Conservation (phyloP, 768 basidiomycete species). For the Pulveroboletus sp. region DNA sequence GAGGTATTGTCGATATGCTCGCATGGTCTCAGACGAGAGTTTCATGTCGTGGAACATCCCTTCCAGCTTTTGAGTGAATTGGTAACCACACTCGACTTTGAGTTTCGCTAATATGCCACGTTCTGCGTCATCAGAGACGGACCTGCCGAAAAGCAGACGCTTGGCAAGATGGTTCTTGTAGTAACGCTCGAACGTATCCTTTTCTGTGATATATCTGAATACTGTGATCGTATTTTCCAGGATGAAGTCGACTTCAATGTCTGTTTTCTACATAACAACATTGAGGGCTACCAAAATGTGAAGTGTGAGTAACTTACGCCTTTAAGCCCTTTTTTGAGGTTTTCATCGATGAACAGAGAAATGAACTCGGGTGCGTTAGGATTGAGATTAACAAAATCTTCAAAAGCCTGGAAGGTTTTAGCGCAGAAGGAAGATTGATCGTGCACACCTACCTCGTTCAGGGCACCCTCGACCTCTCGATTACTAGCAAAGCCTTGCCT, state of each 20-base stretch:
- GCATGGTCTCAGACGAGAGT: constrained; percentile 76
- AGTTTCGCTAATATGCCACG: constrained; percentile 96
- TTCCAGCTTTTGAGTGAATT: constrained; percentile 96
- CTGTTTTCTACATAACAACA: constrained; percentile 70
- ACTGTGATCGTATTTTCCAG: constrained; percentile 95
- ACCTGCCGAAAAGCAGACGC: constrained; percentile 80
- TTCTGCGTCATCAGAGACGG: constrained; percentile 96
- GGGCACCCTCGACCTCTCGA: constrained; percentile 69
- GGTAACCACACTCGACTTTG: constrained; percentile 92
- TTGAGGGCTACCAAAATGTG: not conserved
- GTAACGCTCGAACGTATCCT: constrained; percentile 96
- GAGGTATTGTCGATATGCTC: constrained; percentile 62
- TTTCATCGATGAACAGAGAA: constrained; percentile 94
- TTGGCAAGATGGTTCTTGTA: constrained; percentile 96
- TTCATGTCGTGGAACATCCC: constrained; percentile 99
- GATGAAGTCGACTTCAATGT: constrained; percentile 81
- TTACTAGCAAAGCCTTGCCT: constrained; percentile 65
- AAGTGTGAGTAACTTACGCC: constrained; percentile 59
- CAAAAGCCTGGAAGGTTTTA: constrained; percentile 67
- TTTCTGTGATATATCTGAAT: constrained; percentile 91
- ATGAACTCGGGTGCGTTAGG: constrained; percentile 89
- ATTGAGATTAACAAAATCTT: constrained; percentile 85
- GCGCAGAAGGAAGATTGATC: not conserved
- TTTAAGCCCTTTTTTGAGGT: constrained; percentile 90
- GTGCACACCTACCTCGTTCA: constrained; percentile 69